A percentile compares a stretch with the other conserved stretches of the same genome.
phyloP scores from a whole-genome alignment of 2,329 filamentous ascomycete genomes.

The Diaporthe caulivora region DNA sequence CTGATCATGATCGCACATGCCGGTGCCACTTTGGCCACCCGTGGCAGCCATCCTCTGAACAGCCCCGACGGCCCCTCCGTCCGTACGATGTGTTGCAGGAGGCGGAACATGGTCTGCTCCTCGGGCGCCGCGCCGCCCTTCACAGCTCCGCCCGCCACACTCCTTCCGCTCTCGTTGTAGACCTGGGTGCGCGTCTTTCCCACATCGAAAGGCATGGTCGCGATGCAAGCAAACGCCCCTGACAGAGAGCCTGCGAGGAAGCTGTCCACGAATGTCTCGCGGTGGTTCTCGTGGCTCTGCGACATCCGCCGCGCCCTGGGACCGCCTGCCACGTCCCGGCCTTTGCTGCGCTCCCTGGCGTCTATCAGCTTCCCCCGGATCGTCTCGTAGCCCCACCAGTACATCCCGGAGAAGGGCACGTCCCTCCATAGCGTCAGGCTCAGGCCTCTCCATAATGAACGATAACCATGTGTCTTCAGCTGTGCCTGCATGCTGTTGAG shows the following conservation, averaged over 20 bases:
- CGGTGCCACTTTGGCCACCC: constrained; percentile 93
- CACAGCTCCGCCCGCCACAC: constrained; percentile 50
- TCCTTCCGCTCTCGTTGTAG: constrained; percentile 67
- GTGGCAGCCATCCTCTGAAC: constrained; percentile 91
- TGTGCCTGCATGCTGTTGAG: constrained; percentile 81
- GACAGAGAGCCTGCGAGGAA: constrained; percentile 88
- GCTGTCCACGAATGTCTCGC: constrained; percentile 85
- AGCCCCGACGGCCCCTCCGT: constrained; percentile 85
- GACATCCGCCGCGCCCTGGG: constrained; percentile 63
- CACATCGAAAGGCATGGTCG: constrained; percentile 96
- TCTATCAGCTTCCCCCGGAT: constrained; percentile 80
- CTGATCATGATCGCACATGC: constrained; percentile 99
- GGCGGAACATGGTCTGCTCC: constrained; percentile 80
- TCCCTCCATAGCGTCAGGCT: constrained; percentile 95
- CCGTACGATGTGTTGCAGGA: constrained; percentile 91
- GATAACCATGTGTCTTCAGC: constrained; percentile 82
- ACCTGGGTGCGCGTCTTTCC: constrained; percentile 97
- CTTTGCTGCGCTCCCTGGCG: constrained; percentile 67
- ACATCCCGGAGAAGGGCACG: constrained; percentile 95
- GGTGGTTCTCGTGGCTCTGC: constrained; percentile 77
- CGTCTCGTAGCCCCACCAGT: constrained; percentile 98
- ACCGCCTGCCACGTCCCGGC: constrained; percentile 54
- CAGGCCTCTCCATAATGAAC: constrained; percentile 89
- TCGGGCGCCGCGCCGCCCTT: constrained; percentile 70
- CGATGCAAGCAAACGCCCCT: constrained; percentile 85